Conservation (phyloP, 768 basidiomycete species). For the Candolleomyces aberdarensis region DNA sequence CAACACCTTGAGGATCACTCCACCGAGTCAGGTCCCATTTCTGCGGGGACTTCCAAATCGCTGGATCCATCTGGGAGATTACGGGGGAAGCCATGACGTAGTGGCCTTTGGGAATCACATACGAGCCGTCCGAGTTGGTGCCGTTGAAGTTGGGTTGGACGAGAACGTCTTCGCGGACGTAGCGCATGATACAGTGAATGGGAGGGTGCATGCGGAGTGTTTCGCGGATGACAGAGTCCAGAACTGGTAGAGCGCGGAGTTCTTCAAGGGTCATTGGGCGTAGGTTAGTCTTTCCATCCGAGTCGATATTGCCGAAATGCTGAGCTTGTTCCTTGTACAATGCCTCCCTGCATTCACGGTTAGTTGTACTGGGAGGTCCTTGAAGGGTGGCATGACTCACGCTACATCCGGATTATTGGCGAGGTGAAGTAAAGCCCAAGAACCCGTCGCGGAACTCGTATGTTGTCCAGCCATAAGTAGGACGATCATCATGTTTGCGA, state of each 20-base stretch:
- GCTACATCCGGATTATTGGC: slow-evolving; percentile 59
- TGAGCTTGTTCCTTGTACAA: slow-evolving; percentile 90
- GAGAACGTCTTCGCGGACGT: slow-evolving; percentile 80
- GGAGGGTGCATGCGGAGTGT: slow-evolving; percentile 93
- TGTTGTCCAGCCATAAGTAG: slow-evolving; percentile 99
- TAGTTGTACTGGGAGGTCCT: too few species aligned
- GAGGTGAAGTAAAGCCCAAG: slow-evolving; percentile 88
- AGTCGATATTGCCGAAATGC: slow-evolving; percentile 55
- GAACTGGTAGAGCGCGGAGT: slow-evolving; percentile 73
- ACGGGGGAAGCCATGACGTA: slow-evolving; percentile 88
- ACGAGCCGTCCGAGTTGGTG: slow-evolving; percentile 68
- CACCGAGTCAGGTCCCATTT: slow-evolving; percentile 83
- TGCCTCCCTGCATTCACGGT: slow-evolving; percentile 51
- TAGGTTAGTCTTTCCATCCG: slow-evolving; percentile 64
- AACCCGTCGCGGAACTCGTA: slow-evolving; percentile 88
- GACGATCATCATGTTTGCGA: slow-evolving; percentile 98
- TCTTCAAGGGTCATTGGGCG: slow-evolving; percentile 84
- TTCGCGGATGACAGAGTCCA: slow-evolving; percentile 91
- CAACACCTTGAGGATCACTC: slow-evolving; percentile 81
- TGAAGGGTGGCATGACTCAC: too few species aligned
- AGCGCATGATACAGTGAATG: slow-evolving; percentile 93
- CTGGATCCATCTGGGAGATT: slow-evolving; percentile 83
- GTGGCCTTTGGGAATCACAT: slow-evolving; percentile 87
- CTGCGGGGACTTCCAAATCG: slow-evolving; percentile 70
- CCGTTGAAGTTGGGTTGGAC: slow-evolving; percentile 80